A percentile compares a stretch with the other conserved stretches of the same genome.
Conservation (phyloP, 2,329 filamentous ascomycete genomes). For the Epichloe gansuensis region DNA sequence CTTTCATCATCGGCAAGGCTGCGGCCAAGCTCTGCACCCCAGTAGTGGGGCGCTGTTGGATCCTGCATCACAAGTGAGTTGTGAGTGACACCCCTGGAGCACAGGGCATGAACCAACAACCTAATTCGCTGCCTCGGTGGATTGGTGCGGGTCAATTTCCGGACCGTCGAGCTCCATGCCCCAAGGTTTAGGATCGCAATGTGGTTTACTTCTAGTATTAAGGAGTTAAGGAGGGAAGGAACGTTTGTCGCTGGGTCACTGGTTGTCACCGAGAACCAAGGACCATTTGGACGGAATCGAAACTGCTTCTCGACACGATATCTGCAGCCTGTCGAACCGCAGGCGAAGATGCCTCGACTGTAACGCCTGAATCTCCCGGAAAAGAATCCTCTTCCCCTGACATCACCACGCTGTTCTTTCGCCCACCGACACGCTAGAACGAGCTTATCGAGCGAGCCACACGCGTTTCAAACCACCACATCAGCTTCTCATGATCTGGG, state of each 20-base stretch:
- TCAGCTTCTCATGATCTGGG: not conserved
- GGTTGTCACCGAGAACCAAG: not conserved
- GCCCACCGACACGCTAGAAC: conserved; percentile 4
- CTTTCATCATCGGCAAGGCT: conserved; percentile 7
- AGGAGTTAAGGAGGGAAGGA: not conserved
- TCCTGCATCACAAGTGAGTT: not conserved
- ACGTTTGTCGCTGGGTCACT: not conserved
- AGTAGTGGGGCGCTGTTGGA: not conserved
- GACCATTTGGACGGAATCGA: too few species aligned
- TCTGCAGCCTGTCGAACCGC: not conserved
- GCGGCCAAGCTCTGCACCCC: not conserved
- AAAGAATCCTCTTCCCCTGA: not conserved
- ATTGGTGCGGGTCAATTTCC: conserved; percentile 23
- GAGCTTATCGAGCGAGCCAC: not conserved
- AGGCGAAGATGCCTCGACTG: not conserved
- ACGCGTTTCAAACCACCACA: not conserved
- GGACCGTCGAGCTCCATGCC: conserved; percentile 12
- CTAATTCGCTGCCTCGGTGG: not conserved
- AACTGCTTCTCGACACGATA: not conserved
- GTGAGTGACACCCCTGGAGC: not conserved
- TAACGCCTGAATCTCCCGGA: not conserved
- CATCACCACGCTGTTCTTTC: conserved; percentile 4
- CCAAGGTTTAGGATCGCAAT: not conserved
- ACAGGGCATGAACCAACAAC: not conserved
- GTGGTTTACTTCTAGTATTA: not conserved